These are phyloP conservation scores for Pneumocystis murina DNA, from an alignment of 1,139 yeast species.

Conservation along the genomic window DNA sequence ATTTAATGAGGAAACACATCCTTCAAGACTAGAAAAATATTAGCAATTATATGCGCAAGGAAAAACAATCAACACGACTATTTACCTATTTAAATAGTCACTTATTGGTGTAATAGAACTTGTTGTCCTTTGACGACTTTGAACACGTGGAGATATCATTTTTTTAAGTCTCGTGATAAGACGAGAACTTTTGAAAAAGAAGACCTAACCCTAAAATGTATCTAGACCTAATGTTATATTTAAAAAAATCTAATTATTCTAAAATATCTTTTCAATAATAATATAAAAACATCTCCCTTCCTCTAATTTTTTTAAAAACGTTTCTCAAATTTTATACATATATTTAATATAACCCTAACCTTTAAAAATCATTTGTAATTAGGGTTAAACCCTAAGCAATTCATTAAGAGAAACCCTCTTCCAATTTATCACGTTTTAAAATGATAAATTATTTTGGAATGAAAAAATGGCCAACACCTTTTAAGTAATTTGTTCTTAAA, in stretches of 20 bases:
- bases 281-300: no score
- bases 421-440: not conserved
- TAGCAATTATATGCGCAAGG: not conserved
- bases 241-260: no score
- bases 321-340: no score
- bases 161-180: not conserved
- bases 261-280: no score
- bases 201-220: no score
- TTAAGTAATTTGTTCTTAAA: constrained; percentile 43
- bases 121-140: not conserved
- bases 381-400: no score
- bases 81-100: not conserved
- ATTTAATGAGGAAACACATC: not conserved
- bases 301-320: no score
- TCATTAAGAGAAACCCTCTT: no score
- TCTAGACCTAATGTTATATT: no score
- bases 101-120: not conserved
- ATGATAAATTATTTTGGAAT: constrained; percentile 6
- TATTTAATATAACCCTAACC: no score
- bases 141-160: not conserved
- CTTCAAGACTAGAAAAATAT: not conserved
- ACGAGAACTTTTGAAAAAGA: not conserved
- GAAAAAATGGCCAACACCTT: constrained; percentile 30
- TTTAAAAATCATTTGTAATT: no score
- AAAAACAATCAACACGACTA: not conserved